These are phyloP conservation scores for Neotropicomus parvogracilis DNA, from an alignment of 1,284 basidiomycete species.

Conservation along the genomic window DNA sequence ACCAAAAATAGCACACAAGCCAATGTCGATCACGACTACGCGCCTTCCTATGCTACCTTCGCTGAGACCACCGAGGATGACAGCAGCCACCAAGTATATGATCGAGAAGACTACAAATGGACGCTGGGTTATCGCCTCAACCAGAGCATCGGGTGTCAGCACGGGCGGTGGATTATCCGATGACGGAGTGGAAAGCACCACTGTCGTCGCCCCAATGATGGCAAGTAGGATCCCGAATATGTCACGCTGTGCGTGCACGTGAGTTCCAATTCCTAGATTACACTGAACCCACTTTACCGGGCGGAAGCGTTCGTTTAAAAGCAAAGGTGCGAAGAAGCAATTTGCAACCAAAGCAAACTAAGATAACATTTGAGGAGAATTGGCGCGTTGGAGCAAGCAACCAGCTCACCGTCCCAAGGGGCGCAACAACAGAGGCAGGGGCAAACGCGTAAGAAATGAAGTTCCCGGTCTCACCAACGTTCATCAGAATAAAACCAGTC, in stretches of 20 bases:
- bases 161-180: conserved; percentile 52
- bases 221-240: conserved; percentile 84
- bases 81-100: conserved; percentile 54
- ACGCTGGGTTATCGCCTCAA: conserved; percentile 65
- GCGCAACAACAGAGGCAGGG: conserved; percentile 93
- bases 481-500: conserved; percentile 86
- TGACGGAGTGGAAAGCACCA: conserved; percentile 80
- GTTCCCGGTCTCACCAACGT: conserved; percentile 87
- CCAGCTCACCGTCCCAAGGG: conserved; percentile 79
- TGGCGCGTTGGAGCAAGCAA: not conserved
- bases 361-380: not conserved
- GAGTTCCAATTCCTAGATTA: conserved; percentile 5
- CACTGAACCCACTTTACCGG: conserved; percentile 42
- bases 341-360: conserved; percentile 91
- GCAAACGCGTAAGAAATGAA: conserved; percentile 88
- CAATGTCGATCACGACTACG: conserved; percentile 84
- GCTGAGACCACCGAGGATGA: conserved; percentile 62
- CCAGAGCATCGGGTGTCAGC: conserved; percentile 66
- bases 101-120: conserved; percentile 75
- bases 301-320: conserved; percentile 77
- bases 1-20: conserved; percentile 86
- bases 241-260: conserved; percentile 53
- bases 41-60: conserved; percentile 55
- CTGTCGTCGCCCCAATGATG: conserved; percentile 82
- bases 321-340: conserved; percentile 87